Base-by-base conservation (phyloP, 192 early-diverging fungal genomes). In the Mycoemilia scoparia region DNA sequence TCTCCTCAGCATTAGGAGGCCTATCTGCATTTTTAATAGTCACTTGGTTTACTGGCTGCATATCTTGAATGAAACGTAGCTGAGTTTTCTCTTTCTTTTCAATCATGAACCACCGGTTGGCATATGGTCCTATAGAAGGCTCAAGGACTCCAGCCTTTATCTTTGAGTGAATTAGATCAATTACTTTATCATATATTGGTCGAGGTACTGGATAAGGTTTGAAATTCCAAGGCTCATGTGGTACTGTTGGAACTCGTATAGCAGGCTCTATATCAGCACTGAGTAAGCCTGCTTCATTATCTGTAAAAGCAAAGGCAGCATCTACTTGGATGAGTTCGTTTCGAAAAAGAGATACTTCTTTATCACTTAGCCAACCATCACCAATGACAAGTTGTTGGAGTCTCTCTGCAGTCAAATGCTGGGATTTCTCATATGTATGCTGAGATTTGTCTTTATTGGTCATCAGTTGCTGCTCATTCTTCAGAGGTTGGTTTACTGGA, bases 31-130 rank as follows among this genome's bases (percentile, higher is more conserved):
- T 39, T 7, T 27, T 7, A 7, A 39, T 19, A 16, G 37, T 39
- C 10, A 39, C 37, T 9, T 3, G 10, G 14, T 39, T 39, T 12
- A 16, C 37, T 5, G 37, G 37, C 5, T 27, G 37, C 4, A 39
- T 6, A 17, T 39, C 37, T 24, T 39, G 37, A 39, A 39, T 39
- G 13, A 39, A 39, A 21, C 37, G 37, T 13, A 39, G 37, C 13
- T 12, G 16, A n/a, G 13, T 39, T 5, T 16, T 21, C 13, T 39
- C 37, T 13, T 39, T 39, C 23, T 39, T 39, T 17, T 21, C 17
- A 7, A 39, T 24, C 5, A 21, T n/a, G 25, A 39, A 39, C 37
- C 37, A 39, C 6, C 25, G 37, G 17, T 16, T 39, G 3, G 23
- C 24, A 27, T 39, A 39, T 5, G 37, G 23, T 16, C 37, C 37